These are phyloP conservation scores for Micromonas pusilla DNA, from an alignment of 139 green algal species.

Conservation along the genomic window DNA sequence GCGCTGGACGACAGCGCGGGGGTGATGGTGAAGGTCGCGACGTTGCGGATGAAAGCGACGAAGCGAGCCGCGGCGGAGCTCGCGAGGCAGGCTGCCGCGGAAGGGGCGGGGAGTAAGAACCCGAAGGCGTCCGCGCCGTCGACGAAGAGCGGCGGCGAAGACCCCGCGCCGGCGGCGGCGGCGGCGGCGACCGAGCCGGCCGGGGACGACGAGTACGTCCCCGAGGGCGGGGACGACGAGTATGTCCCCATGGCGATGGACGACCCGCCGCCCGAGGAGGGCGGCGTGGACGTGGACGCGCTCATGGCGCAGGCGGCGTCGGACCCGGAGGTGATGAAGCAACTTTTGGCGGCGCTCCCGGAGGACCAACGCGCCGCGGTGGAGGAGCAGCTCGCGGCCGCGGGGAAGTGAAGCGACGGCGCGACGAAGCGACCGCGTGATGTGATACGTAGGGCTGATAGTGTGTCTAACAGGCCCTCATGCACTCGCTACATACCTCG, in stretches of 20 bases:
- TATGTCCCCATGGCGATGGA: not conserved
- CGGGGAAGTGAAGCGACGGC: too few species aligned
- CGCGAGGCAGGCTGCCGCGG: not conserved
- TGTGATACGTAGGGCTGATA: too few species aligned
- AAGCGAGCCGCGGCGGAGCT: not conserved
- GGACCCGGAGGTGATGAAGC: not conserved
- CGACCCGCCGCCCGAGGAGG: not conserved
- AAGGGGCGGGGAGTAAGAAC: not conserved
- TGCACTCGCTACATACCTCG: too few species aligned
- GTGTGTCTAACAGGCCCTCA: too few species aligned
- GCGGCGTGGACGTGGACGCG: not conserved
- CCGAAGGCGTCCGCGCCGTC: not conserved
- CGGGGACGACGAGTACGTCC: not conserved
- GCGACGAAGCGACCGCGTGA: too few species aligned
- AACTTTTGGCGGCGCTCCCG: not conserved
- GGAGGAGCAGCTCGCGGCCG: not conserved
- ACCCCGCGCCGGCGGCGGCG: not conserved
- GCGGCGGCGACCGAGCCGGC: not conserved
- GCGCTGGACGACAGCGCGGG: not conserved
- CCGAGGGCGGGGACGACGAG: not conserved
- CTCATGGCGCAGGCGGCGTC: not conserved
- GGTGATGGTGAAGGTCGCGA: not conserved
- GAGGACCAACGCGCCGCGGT: not conserved
- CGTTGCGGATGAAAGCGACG: constrained; percentile 12
- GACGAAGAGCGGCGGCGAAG: too few species aligned